A percentile compares a stretch with the other conserved stretches of the same genome.
Evolutionary conservation across 331 rosid genomes (phyloP).

Genomic region (Malus hybrid): DNA sequence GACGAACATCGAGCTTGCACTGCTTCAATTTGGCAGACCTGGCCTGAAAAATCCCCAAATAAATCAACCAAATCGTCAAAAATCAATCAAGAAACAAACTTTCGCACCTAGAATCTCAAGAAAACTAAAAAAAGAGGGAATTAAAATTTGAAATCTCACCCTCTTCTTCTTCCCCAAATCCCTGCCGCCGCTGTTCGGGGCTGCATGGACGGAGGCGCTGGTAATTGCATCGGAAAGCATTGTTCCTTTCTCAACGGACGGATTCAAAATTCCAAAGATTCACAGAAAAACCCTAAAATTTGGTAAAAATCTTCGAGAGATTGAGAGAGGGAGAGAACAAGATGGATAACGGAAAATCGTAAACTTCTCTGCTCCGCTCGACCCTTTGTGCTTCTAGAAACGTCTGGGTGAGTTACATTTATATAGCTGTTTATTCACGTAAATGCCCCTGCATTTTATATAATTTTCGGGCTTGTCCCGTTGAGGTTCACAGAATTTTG

Average conservation of each 20-base stretch:
- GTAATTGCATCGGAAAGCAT: constrained; percentile 82
- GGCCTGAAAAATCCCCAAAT: constrained; percentile 34
- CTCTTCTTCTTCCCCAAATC: constrained; percentile 88
- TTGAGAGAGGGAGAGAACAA: constrained; percentile 6
- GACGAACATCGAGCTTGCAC: constrained; percentile 92
- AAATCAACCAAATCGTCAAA: neutral
- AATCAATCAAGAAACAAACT: neutral
- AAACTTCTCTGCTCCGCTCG: constrained; percentile 62
- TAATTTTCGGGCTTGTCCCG: neutral
- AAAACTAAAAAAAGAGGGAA: neutral
- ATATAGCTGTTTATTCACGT: constrained; percentile 1
- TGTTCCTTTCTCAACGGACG: neutral
- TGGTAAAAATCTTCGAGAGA: constrained; percentile 20
- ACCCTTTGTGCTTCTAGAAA: constrained; percentile 8
- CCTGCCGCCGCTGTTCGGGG: constrained; percentile 52
- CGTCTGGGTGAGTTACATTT: constrained; percentile 14
- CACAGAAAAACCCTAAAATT: constrained; percentile 47
- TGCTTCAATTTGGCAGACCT: constrained; percentile 98
- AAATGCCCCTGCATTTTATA: constrained; percentile 1
- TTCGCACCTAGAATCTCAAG: neutral
- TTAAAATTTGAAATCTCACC: constrained; percentile 34
- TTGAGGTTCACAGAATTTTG: neutral
- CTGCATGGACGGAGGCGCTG: constrained; percentile 56
- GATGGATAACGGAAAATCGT: constrained; percentile 77
- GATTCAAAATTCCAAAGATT: constrained; percentile 10